Evolutionary conservation across 805 yeast genomes (phyloP), one percentile per base, ranked within the genome.

Genomic region (Priceomyces haplophilus): DNA sequence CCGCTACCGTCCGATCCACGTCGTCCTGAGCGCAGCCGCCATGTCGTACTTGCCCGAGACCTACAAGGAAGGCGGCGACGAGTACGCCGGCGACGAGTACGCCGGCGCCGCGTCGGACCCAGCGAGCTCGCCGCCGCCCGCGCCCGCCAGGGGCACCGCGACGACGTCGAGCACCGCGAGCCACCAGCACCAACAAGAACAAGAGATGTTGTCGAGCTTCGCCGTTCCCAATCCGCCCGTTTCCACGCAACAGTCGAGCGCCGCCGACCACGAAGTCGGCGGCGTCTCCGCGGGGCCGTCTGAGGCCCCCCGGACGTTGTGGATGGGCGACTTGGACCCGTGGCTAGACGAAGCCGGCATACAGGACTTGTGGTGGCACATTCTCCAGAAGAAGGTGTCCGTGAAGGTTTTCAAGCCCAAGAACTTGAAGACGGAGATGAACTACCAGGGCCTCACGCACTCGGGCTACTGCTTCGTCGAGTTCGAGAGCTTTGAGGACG

Each of bases 251-350:
- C 68, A 65, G 46, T 64, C 64, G 39, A 59, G 59, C 29, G 54
- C 49, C 10, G 62, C 62, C 24, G 64, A 54, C 23, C 37, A 40
- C 3, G 64, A 54, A 30, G 41, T 11, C 21, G 40, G 35, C 8
- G 44, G 45, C 1, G 23, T 24, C 12, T 19, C 31, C 7, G 19
- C 51, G 8, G 51, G 48, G 3, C 51, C 52, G 13, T 41, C 50
- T 2, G 62, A 57, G n/a, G 72, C 76, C 12, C 88, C 95, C 19
- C 73, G 84, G 46, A 85, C 95, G 1, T 65, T 85, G 24, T 85
- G 95, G 95, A 85, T 85, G 95, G 95, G 95, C 8, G 93, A 85
- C 61, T 67, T 85, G 50, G 91, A 85, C 56, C 88, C 91, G 1
- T 79, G 84, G 78, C 78, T 84, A 54, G 88, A 83, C 56, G 93